Base-by-base conservation (phyloP, 495 filamentous ascomycete genomes). In the Poronia punctata region DNA sequence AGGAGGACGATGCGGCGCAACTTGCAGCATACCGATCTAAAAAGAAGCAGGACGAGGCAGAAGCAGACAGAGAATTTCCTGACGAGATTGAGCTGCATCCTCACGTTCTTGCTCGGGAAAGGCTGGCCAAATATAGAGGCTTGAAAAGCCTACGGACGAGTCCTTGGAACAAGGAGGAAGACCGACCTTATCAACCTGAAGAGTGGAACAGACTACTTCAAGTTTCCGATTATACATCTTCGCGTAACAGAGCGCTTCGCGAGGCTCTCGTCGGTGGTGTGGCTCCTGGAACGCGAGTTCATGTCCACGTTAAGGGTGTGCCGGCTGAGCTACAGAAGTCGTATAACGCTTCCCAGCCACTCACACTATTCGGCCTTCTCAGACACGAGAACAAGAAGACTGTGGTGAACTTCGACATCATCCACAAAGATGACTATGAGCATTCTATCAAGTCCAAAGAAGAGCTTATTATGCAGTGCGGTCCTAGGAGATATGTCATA, bases 11-110 rank as follows among this genome's bases (percentile, higher is more conserved):
- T 54, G 82, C 80, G 24, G 70, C 74, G 46, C 72, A 89, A 43
- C 66, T 98, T 28, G 82, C 73, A 18, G 84, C 80, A 19, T 98
- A 88, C 61, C 78, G 92, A 9, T 68, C 73, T 20, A 32, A 24
- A 14, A 80, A 75, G 37, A 85, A 88, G 41, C 72, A 75, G 20
- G 78, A 75, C 17, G 88, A 95, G 49, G 86, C 80, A 15, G 70
- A 85, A 38, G 89, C 97, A 16, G 89, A 98, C 56, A 74, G 83
- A 12, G 90, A 96, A 50, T 98, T 97, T 65, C 92, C 92, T 4
- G 92, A 98, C 45, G 92, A 98, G 61, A 89, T 97, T 51, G 92
- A 98, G 59, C 71, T 98, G 28, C 86, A 83, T 49, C 92, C 93
- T 0, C 79, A 89, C 35, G 87, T 89, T 2, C 70, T 85, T 27